Percentiles rank a stretch among this genome's conserved stretches.
Evolutionary conservation across 2,329 filamentous ascomycete species (phyloP).

Genomic region (Rachicladosporium sp.): DNA sequence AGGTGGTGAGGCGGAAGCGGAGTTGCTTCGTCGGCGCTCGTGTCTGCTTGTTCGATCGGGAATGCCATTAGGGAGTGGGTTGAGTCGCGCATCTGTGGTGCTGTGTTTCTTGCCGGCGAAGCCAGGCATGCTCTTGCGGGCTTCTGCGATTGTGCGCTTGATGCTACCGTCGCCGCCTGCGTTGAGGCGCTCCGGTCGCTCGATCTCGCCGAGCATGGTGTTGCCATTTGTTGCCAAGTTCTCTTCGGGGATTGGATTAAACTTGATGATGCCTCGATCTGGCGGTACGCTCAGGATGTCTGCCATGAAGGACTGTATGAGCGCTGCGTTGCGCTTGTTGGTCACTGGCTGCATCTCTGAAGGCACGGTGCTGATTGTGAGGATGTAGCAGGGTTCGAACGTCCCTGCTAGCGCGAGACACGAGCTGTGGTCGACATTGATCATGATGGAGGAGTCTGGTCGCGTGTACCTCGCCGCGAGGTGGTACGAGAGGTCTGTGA

Average conservation of each 20-base stretch:
- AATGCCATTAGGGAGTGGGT: too few relatives aligned
- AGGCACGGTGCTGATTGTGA: constrained; percentile 61
- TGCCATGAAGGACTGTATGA: constrained; percentile 64
- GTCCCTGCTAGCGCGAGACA: constrained; percentile 64
- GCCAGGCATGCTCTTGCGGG: constrained; percentile 16
- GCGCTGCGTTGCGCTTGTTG: constrained; percentile 68
- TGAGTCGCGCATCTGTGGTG: constrained; percentile 3
- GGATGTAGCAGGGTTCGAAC: constrained; percentile 66
- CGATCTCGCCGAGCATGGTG: constrained; percentile 57
- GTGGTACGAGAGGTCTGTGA: constrained; percentile 60
- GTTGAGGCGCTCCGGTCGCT: constrained; percentile 40
- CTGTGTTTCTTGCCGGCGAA: constrained; percentile 13
- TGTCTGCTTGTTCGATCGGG: too few relatives aligned
- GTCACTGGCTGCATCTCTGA: constrained; percentile 57
- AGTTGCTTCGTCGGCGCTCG: too few relatives aligned
- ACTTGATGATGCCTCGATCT: constrained; percentile 60
- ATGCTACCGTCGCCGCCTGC: constrained; percentile 29
- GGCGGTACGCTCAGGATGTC: constrained; percentile 55
- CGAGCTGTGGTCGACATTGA: constrained; percentile 62
- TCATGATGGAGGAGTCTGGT: constrained; percentile 59
- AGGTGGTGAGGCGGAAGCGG: constrained; percentile 3
- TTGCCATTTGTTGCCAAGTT: constrained; percentile 58
- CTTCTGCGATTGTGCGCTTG: constrained; percentile 25
- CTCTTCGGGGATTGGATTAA: constrained; percentile 56
- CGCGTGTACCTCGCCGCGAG: constrained; percentile 65